Conservation (phyloP, 257 asterid genomes). For the Solanum sejunctum region DNA sequence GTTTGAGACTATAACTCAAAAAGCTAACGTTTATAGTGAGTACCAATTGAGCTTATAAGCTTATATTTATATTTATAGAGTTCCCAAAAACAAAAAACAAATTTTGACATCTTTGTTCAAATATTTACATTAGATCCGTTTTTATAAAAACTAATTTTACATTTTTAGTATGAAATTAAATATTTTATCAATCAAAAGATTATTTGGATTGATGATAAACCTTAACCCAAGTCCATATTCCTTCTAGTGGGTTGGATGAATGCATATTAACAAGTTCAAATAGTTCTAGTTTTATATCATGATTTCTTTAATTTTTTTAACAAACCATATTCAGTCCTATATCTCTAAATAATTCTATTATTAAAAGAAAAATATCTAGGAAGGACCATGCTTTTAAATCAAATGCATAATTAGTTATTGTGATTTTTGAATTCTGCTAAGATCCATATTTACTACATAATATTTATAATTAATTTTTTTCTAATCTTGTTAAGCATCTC, state of each 20-base stretch:
- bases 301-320: background rate
- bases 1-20: too few species aligned
- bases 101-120: background rate
- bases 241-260: background rate
- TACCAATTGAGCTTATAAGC: too few species aligned
- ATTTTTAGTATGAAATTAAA: background rate
- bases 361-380: too few species aligned
- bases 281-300: background rate
- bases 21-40: too few species aligned
- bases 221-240: background rate
- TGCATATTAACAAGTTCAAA: background rate
- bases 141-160: background rate
- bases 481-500: too few species aligned
- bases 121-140: background rate
- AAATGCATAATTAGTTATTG: too few species aligned
- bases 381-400: too few species aligned
- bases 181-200: background rate
- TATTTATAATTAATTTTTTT: too few species aligned
- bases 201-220: background rate
- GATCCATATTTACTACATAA: too few species aligned
- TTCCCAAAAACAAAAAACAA: background rate
- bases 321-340: background rate
- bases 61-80: too few species aligned
- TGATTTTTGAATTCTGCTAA: too few species aligned
- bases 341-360: background rate